These are phyloP conservation scores for Camellia sinensis DNA, from an alignment of 148 eudicot genomes.

Conservation along the genomic window DNA sequence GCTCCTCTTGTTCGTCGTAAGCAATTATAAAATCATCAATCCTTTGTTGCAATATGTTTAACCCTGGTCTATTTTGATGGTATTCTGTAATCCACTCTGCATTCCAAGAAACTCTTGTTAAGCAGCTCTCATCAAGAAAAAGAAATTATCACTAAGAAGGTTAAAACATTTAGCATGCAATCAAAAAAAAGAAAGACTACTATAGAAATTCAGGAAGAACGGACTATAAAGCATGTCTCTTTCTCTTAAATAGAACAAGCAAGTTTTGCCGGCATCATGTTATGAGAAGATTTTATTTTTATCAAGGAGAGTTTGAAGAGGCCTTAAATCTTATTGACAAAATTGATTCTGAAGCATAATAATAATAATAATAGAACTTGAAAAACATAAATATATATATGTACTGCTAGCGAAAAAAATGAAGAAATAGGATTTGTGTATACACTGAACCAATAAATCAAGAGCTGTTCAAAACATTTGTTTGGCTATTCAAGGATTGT, in stretches of 20 bases:
- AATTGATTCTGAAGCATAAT: not conserved
- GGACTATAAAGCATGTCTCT: not conserved
- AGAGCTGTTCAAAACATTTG: not conserved
- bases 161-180: not conserved
- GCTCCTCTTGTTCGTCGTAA: constrained; percentile 62
- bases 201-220: not conserved
- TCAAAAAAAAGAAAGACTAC: no score
- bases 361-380: no score
- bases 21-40: constrained; percentile 76
- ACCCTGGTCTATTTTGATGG: constrained; percentile 43
- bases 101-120: constrained; percentile 15
- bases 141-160: not conserved
- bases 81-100: constrained; percentile 77
- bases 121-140: not conserved
- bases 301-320: not conserved
- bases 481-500: no score
- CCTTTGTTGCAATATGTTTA: constrained; percentile 67
- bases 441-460: not conserved
- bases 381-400: not conserved
- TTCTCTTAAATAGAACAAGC: not conserved
- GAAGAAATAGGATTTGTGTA: not conserved
- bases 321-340: not conserved
- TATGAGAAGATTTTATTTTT: not conserved
- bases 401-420: not conserved
- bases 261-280: not conserved